Percentiles rank a stretch among this genome's conserved stretches.
Conservation (phyloP, 2,329 filamentous ascomycete species). For the Verticillium zaregamsianum region DNA sequence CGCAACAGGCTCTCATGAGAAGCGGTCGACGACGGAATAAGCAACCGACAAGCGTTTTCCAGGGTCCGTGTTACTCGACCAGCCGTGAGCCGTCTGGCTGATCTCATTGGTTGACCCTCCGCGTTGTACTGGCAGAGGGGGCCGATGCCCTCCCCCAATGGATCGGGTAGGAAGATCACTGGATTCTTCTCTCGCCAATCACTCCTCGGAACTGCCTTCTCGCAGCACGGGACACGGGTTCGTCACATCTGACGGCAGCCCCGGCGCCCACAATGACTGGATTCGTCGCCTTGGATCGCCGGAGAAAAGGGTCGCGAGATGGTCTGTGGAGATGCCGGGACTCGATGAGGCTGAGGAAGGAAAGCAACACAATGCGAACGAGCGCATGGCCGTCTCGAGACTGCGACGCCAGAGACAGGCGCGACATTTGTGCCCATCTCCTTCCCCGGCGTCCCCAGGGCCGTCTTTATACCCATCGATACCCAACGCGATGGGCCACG, state of each 20-base stretch:
- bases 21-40: not conserved
- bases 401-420: not conserved
- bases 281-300: not conserved
- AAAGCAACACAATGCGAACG: not conserved
- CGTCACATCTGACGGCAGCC: slow-evolving; percentile 3
- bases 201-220: not conserved
- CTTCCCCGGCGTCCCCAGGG: not conserved
- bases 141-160: not conserved
- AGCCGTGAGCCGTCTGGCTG: not conserved
- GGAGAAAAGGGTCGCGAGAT: slow-evolving; percentile 6
- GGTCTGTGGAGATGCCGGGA: slow-evolving; percentile 4
- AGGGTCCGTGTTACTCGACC: not conserved
- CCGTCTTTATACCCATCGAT: not conserved
- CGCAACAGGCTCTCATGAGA: not conserved
- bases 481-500: not conserved
- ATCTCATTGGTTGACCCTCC: not conserved
- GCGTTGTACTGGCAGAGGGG: not conserved
- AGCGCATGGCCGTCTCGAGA: not conserved
- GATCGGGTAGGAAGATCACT: not conserved
- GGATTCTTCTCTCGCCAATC: slow-evolving; percentile 2
- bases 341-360: not conserved
- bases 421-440: not conserved
- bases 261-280: not conserved
- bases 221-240: slow-evolving; percentile 3
- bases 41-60: not conserved